Evolutionary conservation across 1,284 basidiomycete species (phyloP).

Genomic region (Pseudozyma flocculosa): DNA sequence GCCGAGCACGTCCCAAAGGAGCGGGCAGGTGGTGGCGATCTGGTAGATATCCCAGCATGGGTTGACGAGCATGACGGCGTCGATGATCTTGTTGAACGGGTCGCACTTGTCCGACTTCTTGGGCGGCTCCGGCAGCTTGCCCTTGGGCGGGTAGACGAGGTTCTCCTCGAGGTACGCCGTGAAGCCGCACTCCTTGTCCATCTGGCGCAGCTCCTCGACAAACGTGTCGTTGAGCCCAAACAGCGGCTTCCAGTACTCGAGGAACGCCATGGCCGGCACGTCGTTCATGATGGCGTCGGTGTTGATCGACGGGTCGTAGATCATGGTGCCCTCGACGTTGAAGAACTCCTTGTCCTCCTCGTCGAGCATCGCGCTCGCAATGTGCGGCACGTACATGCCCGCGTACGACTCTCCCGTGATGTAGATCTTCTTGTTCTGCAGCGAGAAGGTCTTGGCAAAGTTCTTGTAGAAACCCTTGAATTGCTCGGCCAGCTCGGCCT

Average conservation of each 20-base stretch:
- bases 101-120: slow-evolving; percentile 22
- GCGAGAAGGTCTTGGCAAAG: slow-evolving; percentile 57
- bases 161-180: slow-evolving; percentile 38
- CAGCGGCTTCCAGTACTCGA: slow-evolving; percentile 20
- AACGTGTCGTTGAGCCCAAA: slow-evolving; percentile 76
- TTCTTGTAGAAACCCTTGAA: slow-evolving; percentile 58
- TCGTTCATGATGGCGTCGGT: slow-evolving; percentile 30
- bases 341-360: slow-evolving; percentile 66
- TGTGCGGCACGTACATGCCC: slow-evolving; percentile 79
- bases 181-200: slow-evolving; percentile 37
- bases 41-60: slow-evolving; percentile 37
- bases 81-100: slow-evolving; percentile 44
- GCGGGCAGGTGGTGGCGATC: slow-evolving; percentile 21
- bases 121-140: slow-evolving; percentile 27
- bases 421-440: slow-evolving; percentile 48
- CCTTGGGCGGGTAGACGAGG: slow-evolving; percentile 49
- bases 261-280: slow-evolving; percentile 34
- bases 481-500: slow-evolving; percentile 53
- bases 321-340: slow-evolving; percentile 64
- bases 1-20: slow-evolving; percentile 23
- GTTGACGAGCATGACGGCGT: slow-evolving; percentile 41
- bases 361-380: slow-evolving; percentile 64
- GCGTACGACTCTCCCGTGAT: slow-evolving; percentile 55
- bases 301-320: slow-evolving; percentile 61
- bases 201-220: slow-evolving; percentile 58